Evolutionary conservation across 352 stramenopile species (phyloP), one percentile per base, ranked within the genome.

Genomic region (Globisporangium abappressorium): DNA sequence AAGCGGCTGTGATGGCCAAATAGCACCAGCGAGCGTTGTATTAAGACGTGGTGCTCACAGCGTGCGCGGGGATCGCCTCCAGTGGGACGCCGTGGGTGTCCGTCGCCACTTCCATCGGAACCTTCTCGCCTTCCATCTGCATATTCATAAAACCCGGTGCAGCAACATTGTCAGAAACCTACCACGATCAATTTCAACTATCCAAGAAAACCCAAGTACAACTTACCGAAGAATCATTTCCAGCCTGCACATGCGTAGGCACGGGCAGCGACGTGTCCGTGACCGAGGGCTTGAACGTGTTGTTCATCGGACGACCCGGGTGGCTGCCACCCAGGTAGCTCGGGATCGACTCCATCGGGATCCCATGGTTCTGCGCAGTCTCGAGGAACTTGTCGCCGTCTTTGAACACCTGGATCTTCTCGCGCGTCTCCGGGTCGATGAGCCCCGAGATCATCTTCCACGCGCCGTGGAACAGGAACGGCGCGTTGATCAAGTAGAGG

Each of bases 351-450:
- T 72, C 72, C 22, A 89, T 49, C 30, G 83, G 75, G 58, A 93
- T 86, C 46, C 84, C 84, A 60, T 91, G 78, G 28, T 81, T 84
- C 62, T 89, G 72, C 14, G 82, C 77, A 1, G 77, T 77, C 43
- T 87, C 74, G 3, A 90, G 54, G 65, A 91, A 92, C 22, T 79
- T 75, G 47, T 79, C 78, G 46, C 71, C 70, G 33, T 91, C 80
- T 70, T 91, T 92, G 65, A 92, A 87, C 26, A 95, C 85, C 71
- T 92, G 76, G 63, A 94, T 93, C 75, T 95, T 95, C 62, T 93
- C 81, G 34, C 80, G 78, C n/a, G 85, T 92, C 57, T 90, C 84
- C 0, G 84, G 72, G 61, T 94, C 79, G 24, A 95, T 86, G 54
- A 94, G 73, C 1, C 71, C 63, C 33, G 79, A 77, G 63, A 95